These are phyloP conservation scores for Gypsophila paniculata DNA, from an alignment of 179 eudicot species.

Conservation along the genomic window DNA sequence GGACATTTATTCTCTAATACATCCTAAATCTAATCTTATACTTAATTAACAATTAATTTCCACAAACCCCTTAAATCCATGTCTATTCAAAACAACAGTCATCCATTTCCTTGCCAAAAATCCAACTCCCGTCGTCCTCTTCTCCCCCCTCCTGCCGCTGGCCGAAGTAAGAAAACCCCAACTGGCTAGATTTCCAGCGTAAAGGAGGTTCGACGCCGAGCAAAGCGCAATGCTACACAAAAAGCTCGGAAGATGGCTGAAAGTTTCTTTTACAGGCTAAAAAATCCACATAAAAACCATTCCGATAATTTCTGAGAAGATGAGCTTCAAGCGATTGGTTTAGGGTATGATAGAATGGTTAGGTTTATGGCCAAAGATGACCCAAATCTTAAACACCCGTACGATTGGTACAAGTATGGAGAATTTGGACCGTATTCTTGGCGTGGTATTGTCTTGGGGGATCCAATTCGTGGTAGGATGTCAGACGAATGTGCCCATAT, in stretches of 20 bases:
- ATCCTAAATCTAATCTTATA: no score
- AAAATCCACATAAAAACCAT: slow-evolving; percentile 65
- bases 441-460: slow-evolving; percentile 91
- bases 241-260: slow-evolving; percentile 61
- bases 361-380: slow-evolving; percentile 90
- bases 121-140: slow-evolving; percentile 24
- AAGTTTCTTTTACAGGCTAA: slow-evolving; percentile 74
- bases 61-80: slow-evolving; percentile 16
- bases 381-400: slow-evolving; percentile 77
- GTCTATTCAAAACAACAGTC: slow-evolving; percentile 23
- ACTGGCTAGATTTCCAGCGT: slow-evolving; percentile 65
- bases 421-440: slow-evolving; percentile 89
- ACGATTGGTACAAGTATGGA: slow-evolving; percentile 95
- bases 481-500: slow-evolving; percentile 64
- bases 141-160: slow-evolving; percentile 59
- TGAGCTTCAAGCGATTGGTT: slow-evolving; percentile 85
- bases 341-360: slow-evolving; percentile 96
- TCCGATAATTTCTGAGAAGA: slow-evolving; percentile 88
- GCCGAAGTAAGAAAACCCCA: slow-evolving; percentile 67
- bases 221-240: slow-evolving; percentile 57
- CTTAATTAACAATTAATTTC: slow-evolving; percentile 17
- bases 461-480: slow-evolving; percentile 70
- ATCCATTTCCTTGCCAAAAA: no score
- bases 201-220: slow-evolving; percentile 72
- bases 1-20: no score